Conservation (phyloP, 106 monocot genomes). For the Gastrodia elata region DNA sequence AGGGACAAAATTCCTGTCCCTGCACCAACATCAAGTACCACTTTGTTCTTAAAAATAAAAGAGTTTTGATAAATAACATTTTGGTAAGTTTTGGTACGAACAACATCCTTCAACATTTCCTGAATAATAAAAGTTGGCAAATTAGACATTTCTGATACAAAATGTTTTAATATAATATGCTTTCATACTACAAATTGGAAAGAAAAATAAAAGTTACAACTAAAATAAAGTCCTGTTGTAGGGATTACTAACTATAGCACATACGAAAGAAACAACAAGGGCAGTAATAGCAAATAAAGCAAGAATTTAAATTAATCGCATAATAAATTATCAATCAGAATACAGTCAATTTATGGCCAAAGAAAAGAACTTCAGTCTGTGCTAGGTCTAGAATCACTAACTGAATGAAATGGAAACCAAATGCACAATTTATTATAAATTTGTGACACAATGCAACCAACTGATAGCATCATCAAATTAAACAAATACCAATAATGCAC, state of each 20-base stretch:
- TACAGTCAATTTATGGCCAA: background rate
- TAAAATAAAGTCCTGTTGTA: no score
- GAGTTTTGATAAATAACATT: constrained; percentile 87
- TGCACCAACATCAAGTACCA: constrained; percentile 93
- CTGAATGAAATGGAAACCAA: background rate
- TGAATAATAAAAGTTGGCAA: constrained; percentile 20
- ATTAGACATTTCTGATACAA: background rate
- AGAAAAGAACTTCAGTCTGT: background rate
- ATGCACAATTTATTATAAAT: background rate
- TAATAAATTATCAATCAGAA: background rate
- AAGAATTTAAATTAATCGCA: no score
- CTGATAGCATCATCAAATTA: constrained; percentile 3
- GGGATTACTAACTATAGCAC: no score
- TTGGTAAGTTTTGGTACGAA: constrained; percentile 89
- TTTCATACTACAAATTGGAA: background rate
- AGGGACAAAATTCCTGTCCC: constrained; percentile 93
- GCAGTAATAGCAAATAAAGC: no score
- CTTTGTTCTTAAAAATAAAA: constrained; percentile 76
- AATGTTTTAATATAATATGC: background rate
- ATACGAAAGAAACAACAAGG: no score
- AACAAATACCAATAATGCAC: background rate
- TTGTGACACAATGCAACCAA: background rate
- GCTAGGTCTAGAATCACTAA: background rate
- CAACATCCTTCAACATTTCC: constrained; percentile 97
- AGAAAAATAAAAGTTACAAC: background rate